These are phyloP conservation scores for Huntiella bhutanensis DNA, from an alignment of 2,329 filamentous ascomycete species.

Conservation along the genomic window DNA sequence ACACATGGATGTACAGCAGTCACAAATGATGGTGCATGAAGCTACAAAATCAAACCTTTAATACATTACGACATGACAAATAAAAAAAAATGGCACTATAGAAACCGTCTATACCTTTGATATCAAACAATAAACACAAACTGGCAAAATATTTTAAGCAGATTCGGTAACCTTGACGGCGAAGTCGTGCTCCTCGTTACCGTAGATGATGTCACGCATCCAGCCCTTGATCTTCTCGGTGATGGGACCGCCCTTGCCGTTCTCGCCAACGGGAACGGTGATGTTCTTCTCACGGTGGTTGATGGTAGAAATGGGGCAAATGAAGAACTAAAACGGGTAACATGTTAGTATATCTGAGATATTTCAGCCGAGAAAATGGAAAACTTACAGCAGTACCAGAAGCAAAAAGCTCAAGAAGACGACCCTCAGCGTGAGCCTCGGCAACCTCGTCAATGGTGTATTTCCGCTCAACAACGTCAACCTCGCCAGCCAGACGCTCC, in stretches of 20 bases:
- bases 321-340: constrained; percentile 38
- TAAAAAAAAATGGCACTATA: constrained; percentile 1
- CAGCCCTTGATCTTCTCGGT: constrained; percentile 46
- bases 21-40: too few relatives aligned
- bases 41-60: too few relatives aligned
- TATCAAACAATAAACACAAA: too few relatives aligned
- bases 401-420: constrained; percentile 69
- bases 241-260: constrained; percentile 32
- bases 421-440: constrained; percentile 52
- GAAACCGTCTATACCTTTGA: too few relatives aligned
- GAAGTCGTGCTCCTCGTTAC: constrained; percentile 49
- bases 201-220: constrained; percentile 59
- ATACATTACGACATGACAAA: background rate
- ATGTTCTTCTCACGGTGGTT: constrained; percentile 48
- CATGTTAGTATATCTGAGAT: constrained; percentile 12
- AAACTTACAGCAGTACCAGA: constrained; percentile 63
- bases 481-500: constrained; percentile 36
- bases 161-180: constrained; percentile 44
- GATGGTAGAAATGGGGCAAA: constrained; percentile 48
- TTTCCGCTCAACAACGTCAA: constrained; percentile 61
- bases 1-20: too few relatives aligned
- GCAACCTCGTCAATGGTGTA: constrained; percentile 67
- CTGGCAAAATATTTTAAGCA: too few relatives aligned
- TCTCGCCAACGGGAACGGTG: constrained; percentile 37
- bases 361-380: background rate